These are phyloP conservation scores for Cladobotryum protrusum DNA, from an alignment of 2,329 filamentous ascomycete species.

Conservation along the genomic window DNA sequence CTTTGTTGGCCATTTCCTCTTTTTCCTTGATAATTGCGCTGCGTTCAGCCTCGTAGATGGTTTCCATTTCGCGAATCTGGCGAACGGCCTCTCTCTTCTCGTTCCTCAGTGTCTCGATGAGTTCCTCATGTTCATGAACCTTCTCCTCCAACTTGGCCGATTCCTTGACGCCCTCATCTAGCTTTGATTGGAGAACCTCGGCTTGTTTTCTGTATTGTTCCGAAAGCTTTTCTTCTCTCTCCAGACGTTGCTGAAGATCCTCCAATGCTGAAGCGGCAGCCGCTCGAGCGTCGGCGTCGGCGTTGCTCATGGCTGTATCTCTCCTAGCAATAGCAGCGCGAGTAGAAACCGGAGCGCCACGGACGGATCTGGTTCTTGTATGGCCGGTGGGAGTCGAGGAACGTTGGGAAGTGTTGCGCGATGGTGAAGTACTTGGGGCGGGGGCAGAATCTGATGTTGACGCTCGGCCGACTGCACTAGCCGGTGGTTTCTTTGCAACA, in stretches of 20 bases:
- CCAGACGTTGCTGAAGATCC: constrained; percentile 75
- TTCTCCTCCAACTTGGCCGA: constrained; percentile 83
- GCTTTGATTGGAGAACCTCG: constrained; percentile 74
- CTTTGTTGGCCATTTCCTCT: constrained; percentile 74
- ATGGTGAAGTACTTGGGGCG: constrained; percentile 29
- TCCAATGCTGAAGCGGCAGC: constrained; percentile 74
- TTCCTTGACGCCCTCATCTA: constrained; percentile 79
- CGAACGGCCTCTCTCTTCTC: constrained; percentile 79
- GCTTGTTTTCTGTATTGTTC: constrained; percentile 79
- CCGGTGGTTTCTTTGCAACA: constrained; percentile 47
- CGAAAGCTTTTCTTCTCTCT: constrained; percentile 70
- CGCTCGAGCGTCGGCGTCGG: constrained; percentile 68
- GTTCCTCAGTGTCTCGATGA: constrained; percentile 71
- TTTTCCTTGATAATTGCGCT: constrained; percentile 85
- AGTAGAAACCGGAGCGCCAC: constrained; percentile 65
- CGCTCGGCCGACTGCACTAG: constrained; percentile 40
- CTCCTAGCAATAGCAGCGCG: constrained; percentile 63
- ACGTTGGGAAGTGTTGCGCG: constrained; percentile 32
- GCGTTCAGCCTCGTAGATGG: constrained; percentile 85
- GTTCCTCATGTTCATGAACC: constrained; percentile 78
- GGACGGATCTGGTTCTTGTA: constrained; percentile 58
- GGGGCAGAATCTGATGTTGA: constrained; percentile 35
- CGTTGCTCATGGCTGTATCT: constrained; percentile 41
- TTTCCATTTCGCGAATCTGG: constrained; percentile 85
- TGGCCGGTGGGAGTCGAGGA: constrained; percentile 39